phyloP scores from a whole-genome alignment of 1,139 yeast species.

The Casaregolazyma lundiana region DNA sequence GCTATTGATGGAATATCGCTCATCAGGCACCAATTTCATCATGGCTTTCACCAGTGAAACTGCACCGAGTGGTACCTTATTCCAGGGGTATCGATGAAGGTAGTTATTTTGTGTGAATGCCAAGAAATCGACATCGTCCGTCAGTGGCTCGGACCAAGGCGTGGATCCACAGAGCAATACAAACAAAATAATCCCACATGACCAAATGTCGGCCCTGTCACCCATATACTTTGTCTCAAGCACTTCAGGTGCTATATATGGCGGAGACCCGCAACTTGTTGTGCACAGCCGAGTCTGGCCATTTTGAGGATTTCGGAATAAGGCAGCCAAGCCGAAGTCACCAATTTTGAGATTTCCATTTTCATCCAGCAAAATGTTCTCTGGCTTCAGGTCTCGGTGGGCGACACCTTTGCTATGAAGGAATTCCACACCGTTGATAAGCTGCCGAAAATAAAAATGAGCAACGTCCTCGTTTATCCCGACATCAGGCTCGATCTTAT shows the following conservation, averaged over 20 bases:
- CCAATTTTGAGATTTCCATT: slow-evolving; percentile 61
- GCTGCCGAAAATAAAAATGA: slow-evolving; percentile 61
- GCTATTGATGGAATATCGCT: slow-evolving; percentile 39
- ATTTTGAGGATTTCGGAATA: slow-evolving; percentile 49
- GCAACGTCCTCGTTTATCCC: slow-evolving; percentile 65
- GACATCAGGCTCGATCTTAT: slow-evolving; percentile 67
- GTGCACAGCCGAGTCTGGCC: slow-evolving; percentile 53
- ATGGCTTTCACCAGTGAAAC: slow-evolving; percentile 49
- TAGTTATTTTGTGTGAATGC: slow-evolving; percentile 36
- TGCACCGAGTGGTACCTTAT: slow-evolving; percentile 42
- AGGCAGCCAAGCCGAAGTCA: slow-evolving; percentile 65
- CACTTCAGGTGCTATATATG: slow-evolving; percentile 70
- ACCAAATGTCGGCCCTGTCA: slow-evolving; percentile 49
- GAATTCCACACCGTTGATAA: slow-evolving; percentile 51
- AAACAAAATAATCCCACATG: slow-evolving; percentile 57
- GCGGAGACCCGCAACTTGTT: slow-evolving; percentile 48
- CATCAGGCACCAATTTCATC: slow-evolving; percentile 43
- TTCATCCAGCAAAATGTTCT: slow-evolving; percentile 68
- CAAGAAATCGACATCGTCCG: slow-evolving; percentile 45
- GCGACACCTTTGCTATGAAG: slow-evolving; percentile 73
- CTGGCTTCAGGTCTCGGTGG: slow-evolving; percentile 88
- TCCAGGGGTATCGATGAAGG: slow-evolving; percentile 37
- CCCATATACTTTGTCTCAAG: slow-evolving; percentile 33
- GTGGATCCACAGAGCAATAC: slow-evolving; percentile 58
- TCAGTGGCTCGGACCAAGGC: slow-evolving; percentile 61